These are phyloP conservation scores for Anthostomella pinea DNA, from an alignment of 2,329 filamentous ascomycete genomes.

Conservation along the genomic window DNA sequence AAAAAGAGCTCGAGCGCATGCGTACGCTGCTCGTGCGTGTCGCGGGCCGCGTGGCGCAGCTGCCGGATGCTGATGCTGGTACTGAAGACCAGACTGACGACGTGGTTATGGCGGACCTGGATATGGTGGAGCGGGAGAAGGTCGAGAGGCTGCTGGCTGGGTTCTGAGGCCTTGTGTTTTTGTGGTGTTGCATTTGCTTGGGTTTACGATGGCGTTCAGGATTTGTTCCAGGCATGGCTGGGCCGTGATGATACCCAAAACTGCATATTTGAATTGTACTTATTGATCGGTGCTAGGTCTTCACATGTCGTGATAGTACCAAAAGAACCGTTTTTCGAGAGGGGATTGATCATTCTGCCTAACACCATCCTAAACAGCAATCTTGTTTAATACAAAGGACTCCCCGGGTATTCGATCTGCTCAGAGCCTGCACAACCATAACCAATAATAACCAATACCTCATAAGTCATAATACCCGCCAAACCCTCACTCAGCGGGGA, in stretches of 20 bases:
- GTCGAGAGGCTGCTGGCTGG: conserved; percentile 40
- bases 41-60: conserved; percentile 46
- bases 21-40: conserved; percentile 61
- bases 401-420: too few relatives aligned
- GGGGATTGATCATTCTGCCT: conserved; percentile 5
- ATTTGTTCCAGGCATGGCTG: too few relatives aligned
- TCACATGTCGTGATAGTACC: too few relatives aligned
- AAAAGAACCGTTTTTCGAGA: too few relatives aligned
- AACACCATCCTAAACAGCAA: too few relatives aligned
- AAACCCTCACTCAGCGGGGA: conserved; percentile 7
- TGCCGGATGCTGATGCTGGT: conserved; percentile 27
- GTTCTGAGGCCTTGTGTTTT: conserved; percentile 21
- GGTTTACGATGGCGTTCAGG: too few relatives aligned
- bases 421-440: too few relatives aligned
- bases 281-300: too few relatives aligned
- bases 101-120: conserved; percentile 34
- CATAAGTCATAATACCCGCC: conserved; percentile 1
- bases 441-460: conserved; percentile 2
- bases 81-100: conserved; percentile 22
- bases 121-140: conserved; percentile 40
- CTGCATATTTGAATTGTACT: too few relatives aligned
- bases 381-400: too few relatives aligned
- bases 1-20: conserved; percentile 65
- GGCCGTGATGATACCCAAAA: too few relatives aligned
- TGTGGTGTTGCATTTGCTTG: too few relatives aligned